Evolutionary conservation across 2,329 filamentous ascomycete species (phyloP), one percentile per base, ranked within the genome.

Genomic region (Sclerotinia sclerotiorum): DNA sequence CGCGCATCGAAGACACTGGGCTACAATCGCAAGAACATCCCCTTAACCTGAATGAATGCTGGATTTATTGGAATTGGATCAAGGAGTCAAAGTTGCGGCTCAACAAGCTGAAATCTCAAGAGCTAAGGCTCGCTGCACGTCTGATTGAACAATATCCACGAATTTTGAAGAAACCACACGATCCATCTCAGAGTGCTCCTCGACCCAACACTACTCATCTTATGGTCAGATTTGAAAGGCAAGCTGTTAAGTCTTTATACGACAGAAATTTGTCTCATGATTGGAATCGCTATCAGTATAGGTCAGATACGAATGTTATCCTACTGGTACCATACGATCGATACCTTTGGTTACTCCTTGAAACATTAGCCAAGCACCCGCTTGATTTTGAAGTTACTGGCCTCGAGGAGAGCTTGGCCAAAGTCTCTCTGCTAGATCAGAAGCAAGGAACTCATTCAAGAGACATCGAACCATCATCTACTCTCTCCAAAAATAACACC

Each of bases 301-400:
- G 24, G n/a, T 10, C 39, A 2, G 27, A 27, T 15, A 49, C 19
- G 27, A 15, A 65, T 35, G 6, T 65, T 11, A 29, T 58, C 6
- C 54, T 51, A 48, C 10, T 66, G 17, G 39, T 66, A 39, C 64
- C 64, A 39, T 60, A 66, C 21, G 29, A 66, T 29, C 64, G n/a
- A 60, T 66, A 66, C n/a, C 54, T 66, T 17, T 27, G 54, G 42
- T 17, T 60, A 21, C 10, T 66, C 21, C 42, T 66, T n/a, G 54
- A 60, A 24, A 66, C 64, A 2, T 42, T 66, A 17, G 64, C 19
- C 4, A 66, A 27, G 5, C n/a, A 60, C 49, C 64, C 64, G 21
- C 7, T 66, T 5, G 21, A 60, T 15, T 7, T 7, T 11, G n/a
- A 19, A 21, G 11, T 10, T 5, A 19, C 17, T 2, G 44, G 15